Base-by-base conservation (phyloP, 1,284 basidiomycete genomes). In the Apiotrichum laibachii region DNA sequence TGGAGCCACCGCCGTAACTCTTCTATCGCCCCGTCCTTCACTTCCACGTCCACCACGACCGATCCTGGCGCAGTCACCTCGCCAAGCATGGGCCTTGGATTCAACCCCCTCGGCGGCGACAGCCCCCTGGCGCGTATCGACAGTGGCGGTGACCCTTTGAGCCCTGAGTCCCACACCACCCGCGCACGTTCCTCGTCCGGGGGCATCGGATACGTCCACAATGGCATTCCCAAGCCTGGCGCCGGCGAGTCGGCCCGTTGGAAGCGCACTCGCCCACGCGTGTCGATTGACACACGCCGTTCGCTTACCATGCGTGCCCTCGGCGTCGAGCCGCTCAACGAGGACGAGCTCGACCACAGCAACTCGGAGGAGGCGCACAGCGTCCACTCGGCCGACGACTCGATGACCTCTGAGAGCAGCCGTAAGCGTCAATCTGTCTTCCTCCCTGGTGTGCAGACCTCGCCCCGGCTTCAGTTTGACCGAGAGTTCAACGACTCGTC, bases 361-460 rank as follows among this genome's bases (percentile, higher is more conserved):
- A 22, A 34, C 19, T 58, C 51, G n/a, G 21, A 46, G 13, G 55
- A 51, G 46, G 46, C 3, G 19, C 45, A 66, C 66, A 13, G 45
- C 57, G 11, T 72, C 69, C 8, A 47, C 48, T 72, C 73, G 19
- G 66, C 43, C 9, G 58, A 63, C 5, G 70, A 68, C 26, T 71
- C 72, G 55, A 70, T 63, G 3, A 19, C 53, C 1, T 53, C 56
- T 0, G 72, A 74, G 6, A 60, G 54, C 7, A 68, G 62, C 40
- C 64, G 70, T 0, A 77, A 75, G 60, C 67, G 75, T n/a, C 64
- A 71, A 3, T 75, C 73, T 0, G 61, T 77, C 16, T 59, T 74
- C 15, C 62, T 63, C 5, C 60, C 60, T 9, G 42, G 43, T 2
- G 26, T 49, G 34, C 54, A 45, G 39, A 58, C 56, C 34, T 63